Conservation (phyloP, 2,329 filamentous ascomycete genomes). For the Fonsecaea monophora region DNA sequence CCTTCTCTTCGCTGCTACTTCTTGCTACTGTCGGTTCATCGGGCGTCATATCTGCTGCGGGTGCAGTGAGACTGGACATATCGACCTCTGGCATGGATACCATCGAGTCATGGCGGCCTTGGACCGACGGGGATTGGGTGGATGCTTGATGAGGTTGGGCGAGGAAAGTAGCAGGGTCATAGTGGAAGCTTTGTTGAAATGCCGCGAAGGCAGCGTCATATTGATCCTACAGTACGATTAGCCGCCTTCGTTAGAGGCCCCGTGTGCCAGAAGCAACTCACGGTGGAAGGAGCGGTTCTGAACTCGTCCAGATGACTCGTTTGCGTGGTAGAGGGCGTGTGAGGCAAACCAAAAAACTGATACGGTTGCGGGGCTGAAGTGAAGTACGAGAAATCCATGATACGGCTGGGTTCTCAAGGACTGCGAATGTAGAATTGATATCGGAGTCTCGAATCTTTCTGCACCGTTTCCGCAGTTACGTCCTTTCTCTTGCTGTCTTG, state of each 20-base stretch:
- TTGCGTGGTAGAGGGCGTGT: constrained; percentile 46
- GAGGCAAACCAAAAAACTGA: constrained; percentile 57
- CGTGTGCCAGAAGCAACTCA: constrained; percentile 43
- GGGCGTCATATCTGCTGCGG: constrained; percentile 42
- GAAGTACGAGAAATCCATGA: constrained; percentile 66
- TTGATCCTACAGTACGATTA: constrained; percentile 40
- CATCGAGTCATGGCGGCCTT: constrained; percentile 44
- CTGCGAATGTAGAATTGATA: not conserved
- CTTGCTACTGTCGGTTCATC: constrained; percentile 43
- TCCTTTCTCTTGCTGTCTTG: not conserved
- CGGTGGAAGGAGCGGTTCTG: constrained; percentile 51
- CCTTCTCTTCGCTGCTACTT: constrained; percentile 62
- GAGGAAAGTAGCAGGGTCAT: constrained; percentile 46
- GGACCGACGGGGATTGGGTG: constrained; percentile 43
- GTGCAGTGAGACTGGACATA: constrained; percentile 42
- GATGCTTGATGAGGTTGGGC: constrained; percentile 36
- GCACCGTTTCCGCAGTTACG: not conserved
- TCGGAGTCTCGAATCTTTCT: not conserved
- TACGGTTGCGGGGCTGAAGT: constrained; percentile 51
- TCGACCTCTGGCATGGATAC: constrained; percentile 43
- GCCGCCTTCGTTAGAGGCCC: constrained; percentile 12
- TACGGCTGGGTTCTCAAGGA: not conserved
- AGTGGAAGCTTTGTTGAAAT: constrained; percentile 50
- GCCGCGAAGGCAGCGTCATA: constrained; percentile 48
- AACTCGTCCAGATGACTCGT: constrained; percentile 54